Evolutionary conservation across 805 yeast species (phyloP).

Genomic region (Barnettozyma siamensis): DNA sequence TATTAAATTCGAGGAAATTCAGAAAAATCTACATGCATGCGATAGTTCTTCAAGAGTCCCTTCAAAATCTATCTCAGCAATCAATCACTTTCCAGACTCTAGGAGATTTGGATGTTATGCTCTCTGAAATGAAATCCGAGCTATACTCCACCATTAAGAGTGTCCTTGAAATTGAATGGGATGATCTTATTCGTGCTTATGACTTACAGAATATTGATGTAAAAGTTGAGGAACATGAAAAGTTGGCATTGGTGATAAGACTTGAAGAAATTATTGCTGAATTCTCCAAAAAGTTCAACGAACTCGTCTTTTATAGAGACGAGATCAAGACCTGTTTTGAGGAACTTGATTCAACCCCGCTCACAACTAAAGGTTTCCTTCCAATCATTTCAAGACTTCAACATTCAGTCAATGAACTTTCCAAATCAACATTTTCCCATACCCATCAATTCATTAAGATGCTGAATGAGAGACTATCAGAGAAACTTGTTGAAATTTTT

Average conservation of each 20-base stretch:
- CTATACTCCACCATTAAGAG: conserved; percentile 30
- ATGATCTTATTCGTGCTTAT: conserved; percentile 39
- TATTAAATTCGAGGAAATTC: conserved; percentile 42
- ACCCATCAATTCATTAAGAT: conserved; percentile 26
- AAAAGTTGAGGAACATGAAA: conserved; percentile 27
- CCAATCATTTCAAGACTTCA: conserved; percentile 29
- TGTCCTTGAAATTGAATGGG: conserved; percentile 47
- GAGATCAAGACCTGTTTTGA: conserved; percentile 21
- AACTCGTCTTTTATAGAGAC: conserved; percentile 26
- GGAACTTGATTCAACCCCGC: conserved; percentile 25
- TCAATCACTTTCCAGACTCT: conserved; percentile 30
- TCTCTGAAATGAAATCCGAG: conserved; percentile 30
- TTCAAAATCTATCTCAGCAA: conserved; percentile 34
- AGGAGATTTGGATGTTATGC: conserved; percentile 36
- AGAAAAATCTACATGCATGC: conserved; percentile 54
- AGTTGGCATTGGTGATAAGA: conserved; percentile 23
- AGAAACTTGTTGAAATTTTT: conserved; percentile 27
- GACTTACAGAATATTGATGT: conserved; percentile 37
- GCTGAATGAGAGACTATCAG: conserved; percentile 30
- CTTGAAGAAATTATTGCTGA: conserved; percentile 29
- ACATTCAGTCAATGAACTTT: conserved; percentile 28
- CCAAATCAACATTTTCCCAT: conserved; percentile 33
- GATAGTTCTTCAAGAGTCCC: conserved; percentile 44
- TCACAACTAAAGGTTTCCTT: conserved; percentile 15
- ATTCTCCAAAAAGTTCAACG: conserved; percentile 27